phyloP scores from a whole-genome alignment of 371 early-diverging fungal genomes.

The Mucor saturninus region DNA sequence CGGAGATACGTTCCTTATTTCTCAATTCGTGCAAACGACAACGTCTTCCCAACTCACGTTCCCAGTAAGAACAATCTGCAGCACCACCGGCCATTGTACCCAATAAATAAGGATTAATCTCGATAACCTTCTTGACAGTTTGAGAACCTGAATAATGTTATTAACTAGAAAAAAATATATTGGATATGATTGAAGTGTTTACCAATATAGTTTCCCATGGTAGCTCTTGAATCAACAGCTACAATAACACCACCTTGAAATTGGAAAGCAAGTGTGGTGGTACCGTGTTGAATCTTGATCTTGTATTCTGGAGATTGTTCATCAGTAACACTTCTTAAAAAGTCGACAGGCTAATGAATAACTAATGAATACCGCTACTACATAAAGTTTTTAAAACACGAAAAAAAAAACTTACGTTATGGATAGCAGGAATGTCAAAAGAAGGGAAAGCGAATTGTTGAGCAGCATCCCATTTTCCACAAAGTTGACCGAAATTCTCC shows the following conservation, averaged over 20 bases:
- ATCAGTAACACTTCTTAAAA: constrained; percentile 66
- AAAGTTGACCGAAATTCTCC: constrained; percentile 34
- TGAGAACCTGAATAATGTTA: constrained; percentile 78
- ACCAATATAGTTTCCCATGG: constrained; percentile 98
- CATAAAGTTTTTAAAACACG: neutral
- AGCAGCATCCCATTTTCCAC: constrained; percentile 67
- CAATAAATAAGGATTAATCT: constrained; percentile 98
- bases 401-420: constrained; percentile 58
- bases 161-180: neutral
- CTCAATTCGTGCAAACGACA: constrained; percentile 96
- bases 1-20: constrained; percentile 98
- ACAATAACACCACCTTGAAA: constrained; percentile 98
- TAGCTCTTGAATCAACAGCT: constrained; percentile 99
- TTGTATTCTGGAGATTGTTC: constrained; percentile 62
- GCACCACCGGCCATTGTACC: constrained; percentile 99
- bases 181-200: constrained; percentile 14
- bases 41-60: constrained; percentile 96
- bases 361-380: neutral
- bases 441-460: constrained; percentile 70
- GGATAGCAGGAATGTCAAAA: constrained; percentile 75
- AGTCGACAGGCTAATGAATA: constrained; percentile 62
- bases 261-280: constrained; percentile 99
- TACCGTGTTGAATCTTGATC: constrained; percentile 96
- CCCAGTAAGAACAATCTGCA: constrained; percentile 99
- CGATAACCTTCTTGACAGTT: constrained; percentile 99